A percentile compares a stretch with the other conserved stretches of the same genome.
Conservation (phyloP, 2,329 filamentous ascomycete species). For the Apiospora phragmitis region DNA sequence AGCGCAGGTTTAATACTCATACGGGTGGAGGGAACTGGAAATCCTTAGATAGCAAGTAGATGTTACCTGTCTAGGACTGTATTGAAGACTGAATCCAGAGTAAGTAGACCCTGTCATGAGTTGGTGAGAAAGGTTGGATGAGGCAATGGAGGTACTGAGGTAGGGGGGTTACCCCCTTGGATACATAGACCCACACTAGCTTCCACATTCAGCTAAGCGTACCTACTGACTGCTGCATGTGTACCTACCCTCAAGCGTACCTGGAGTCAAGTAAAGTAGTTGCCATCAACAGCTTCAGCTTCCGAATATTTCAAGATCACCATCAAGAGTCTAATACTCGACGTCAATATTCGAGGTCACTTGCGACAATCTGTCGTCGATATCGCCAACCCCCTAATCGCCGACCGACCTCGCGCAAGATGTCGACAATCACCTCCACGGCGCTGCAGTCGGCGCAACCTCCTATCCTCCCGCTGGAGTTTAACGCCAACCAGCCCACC, state of each 20-base stretch:
- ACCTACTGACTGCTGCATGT: background rate
- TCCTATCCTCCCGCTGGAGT: constrained; percentile 77
- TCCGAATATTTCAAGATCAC: background rate
- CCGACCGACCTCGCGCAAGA: constrained; percentile 37
- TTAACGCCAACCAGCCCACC: constrained; percentile 85
- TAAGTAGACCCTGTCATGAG: background rate
- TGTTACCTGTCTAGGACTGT: background rate
- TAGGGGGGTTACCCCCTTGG: too few relatives aligned
- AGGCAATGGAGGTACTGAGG: background rate
- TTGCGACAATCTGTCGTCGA: background rate
- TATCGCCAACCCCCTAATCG: background rate
- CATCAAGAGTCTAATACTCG: background rate
- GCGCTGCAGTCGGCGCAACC: constrained; percentile 76
- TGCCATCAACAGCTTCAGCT: constrained; percentile 1
- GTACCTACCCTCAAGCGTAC: background rate
- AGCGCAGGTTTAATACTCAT: background rate
- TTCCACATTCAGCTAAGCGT: background rate
- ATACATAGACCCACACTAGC: background rate
- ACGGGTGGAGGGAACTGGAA: background rate
- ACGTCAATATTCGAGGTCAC: background rate
- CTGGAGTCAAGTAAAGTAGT: background rate
- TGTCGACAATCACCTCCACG: constrained; percentile 82
- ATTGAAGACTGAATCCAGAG: background rate
- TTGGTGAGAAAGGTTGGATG: background rate
- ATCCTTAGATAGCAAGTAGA: background rate